Conservation (phyloP, 495 filamentous ascomycete species). For the Alectoria sarmentosa region DNA sequence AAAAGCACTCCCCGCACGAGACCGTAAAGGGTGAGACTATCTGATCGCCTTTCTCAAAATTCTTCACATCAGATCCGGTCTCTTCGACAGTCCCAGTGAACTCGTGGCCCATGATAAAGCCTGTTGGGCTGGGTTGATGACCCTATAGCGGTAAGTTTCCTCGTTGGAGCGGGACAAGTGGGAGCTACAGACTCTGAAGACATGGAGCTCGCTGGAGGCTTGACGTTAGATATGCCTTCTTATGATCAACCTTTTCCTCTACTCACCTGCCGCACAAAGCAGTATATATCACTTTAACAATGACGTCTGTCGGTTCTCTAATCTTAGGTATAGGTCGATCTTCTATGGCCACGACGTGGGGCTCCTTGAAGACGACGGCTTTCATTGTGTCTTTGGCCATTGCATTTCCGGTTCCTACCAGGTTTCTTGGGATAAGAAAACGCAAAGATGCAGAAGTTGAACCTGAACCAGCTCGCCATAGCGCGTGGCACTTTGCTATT, state of each 20-base stretch:
- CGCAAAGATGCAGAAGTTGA: neutral
- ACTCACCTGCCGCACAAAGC: slow-evolving; percentile 86
- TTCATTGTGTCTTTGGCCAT: slow-evolving; percentile 37
- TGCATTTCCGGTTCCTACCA: slow-evolving; percentile 20
- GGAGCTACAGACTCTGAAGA: slow-evolving; percentile 65
- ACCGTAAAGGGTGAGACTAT: slow-evolving; percentile 80
- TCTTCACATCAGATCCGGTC: slow-evolving; percentile 59
- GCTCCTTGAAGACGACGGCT: slow-evolving; percentile 44
- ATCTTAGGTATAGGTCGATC: slow-evolving; percentile 50
- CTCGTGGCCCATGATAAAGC: slow-evolving; percentile 66
- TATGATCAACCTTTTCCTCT: slow-evolving; percentile 7
- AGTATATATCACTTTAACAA: slow-evolving; percentile 79
- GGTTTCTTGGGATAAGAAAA: neutral
- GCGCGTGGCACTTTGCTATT: neutral
- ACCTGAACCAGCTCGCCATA: neutral
- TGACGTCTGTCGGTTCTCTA: slow-evolving; percentile 63
- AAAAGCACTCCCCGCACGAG: slow-evolving; percentile 84
- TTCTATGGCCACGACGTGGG: slow-evolving; percentile 42
- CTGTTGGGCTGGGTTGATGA: slow-evolving; percentile 29
- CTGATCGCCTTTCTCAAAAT: slow-evolving; percentile 65
- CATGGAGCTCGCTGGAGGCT: slow-evolving; percentile 69
- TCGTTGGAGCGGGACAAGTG: slow-evolving; percentile 21
- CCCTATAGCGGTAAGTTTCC: slow-evolving; percentile 12
- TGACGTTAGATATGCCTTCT: slow-evolving; percentile 3
- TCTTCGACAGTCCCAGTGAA: slow-evolving; percentile 72